Evolutionary conservation across 2,329 filamentous ascomycete genomes (phyloP), one percentile per base, ranked within the genome.

Genomic region (Hypomyces rosellus): DNA sequence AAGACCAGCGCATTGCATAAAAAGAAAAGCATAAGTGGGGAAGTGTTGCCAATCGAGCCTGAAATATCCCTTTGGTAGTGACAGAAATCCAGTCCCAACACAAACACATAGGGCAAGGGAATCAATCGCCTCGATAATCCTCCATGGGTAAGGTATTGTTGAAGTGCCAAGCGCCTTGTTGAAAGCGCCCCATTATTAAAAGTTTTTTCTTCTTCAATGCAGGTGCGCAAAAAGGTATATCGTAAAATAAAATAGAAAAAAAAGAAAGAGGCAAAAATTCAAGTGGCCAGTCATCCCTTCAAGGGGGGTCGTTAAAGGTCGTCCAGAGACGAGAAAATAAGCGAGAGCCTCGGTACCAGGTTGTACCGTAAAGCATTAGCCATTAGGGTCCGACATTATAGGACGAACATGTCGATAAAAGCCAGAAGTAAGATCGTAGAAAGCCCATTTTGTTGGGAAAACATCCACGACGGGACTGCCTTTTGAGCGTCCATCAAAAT

Each of bases 11-110:
- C 43, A 20, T 41, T 48, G 45, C 15, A 30, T 49, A 51, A 46
- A 46, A 20, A 20, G 20, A 20, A 20, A 47, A 49, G 34, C 41
- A 41, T 53, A 58, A 63, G 56, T 57, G 41, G 58, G 63, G 54
- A 61, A 61, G 46, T 54, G 60, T 57, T 59, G 56, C 57, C 59
- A 57, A 59, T 34, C 50, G 36, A 41, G 41, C 42, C 50, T 42
- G 38, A 30, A 52, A 33, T 42, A 34, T 38, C 25, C 46, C 40
- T 49, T 46, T 34, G 41, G 50, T 42, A 52, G 41, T 41, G 25
- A 52, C 38, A 37, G 40, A 34, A 40, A 52, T 33, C 18, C 14
- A 33, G 42, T 14, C 25, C 22, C 25, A 45, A 34, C 49, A 52
- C 50, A 52, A 45, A 34, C 49, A 52, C 50, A 52, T 48, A 53